Percentiles rank a stretch among this genome's conserved stretches.
Conservation (phyloP, 2,329 filamentous ascomycete species). For the Botryotinia globosa region DNA sequence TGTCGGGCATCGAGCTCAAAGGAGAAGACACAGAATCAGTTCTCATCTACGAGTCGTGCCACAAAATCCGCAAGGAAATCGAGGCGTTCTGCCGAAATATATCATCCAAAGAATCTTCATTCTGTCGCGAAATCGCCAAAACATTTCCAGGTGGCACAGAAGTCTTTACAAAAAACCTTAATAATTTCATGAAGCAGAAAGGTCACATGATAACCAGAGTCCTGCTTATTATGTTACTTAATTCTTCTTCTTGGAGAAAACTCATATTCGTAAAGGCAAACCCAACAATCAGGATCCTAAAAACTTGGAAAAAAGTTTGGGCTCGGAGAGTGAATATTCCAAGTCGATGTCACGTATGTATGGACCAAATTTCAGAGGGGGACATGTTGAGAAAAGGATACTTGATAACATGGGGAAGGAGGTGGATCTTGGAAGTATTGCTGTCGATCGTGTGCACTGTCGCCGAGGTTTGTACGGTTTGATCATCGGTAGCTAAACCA, state of each 20-base stretch:
- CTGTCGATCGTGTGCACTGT: background rate
- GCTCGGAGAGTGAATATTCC: background rate
- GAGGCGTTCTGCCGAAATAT: background rate
- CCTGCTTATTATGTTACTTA: slow-evolving; percentile 53
- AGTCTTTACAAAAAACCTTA: background rate
- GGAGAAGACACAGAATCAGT: background rate
- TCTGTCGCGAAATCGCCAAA: background rate
- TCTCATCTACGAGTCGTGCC: background rate
- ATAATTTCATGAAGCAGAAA: background rate
- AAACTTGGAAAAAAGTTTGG: slow-evolving; percentile 48
- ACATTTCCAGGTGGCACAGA: background rate
- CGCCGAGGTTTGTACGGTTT: background rate
- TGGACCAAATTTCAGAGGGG: background rate
- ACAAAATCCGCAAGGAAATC: background rate
- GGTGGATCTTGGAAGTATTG: background rate
- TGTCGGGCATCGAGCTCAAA: background rate
- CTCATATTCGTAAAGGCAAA: slow-evolving; percentile 50
- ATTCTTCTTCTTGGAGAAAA: slow-evolving; percentile 59
- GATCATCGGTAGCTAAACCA: background rate
- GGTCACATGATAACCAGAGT: slow-evolving; percentile 30
- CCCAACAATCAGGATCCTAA: slow-evolving; percentile 50
- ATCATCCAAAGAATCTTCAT: background rate
- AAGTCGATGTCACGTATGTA: background rate
- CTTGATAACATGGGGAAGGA: background rate
- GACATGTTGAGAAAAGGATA: background rate